Evolutionary conservation across 2,329 filamentous ascomycete species (phyloP), one percentile per base, ranked within the genome.

Genomic region (Pyricularia sp.): DNA sequence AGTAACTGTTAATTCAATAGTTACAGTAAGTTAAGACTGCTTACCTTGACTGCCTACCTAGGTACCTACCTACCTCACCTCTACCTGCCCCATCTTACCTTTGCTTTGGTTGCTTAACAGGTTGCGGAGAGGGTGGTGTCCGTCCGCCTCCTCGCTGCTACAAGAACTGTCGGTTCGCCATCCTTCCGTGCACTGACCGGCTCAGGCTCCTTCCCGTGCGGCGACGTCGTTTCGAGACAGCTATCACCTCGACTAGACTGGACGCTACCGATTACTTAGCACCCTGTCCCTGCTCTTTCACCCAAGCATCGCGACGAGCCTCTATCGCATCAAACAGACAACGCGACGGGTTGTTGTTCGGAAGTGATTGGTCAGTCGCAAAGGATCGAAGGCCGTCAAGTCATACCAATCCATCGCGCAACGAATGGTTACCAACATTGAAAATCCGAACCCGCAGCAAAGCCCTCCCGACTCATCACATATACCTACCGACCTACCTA

Each of bases 161-260:
- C 42, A 50, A 50, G 42, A n/a, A 50, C 42, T n/a, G 42, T 65
- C 64, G 64, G 64, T 65, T 33, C 64, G 64, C 64, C 64, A 33
- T 36, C 64, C 30, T 65, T 65, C 64, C 64, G 30, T 65, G 64
- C 64, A 65, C 64, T 28, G 25, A 65, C 28, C 12, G 59, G 23
- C 59, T 64, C 42, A 20, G 42, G 14, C 42, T 50, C 42, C 42
- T 20, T 50, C 42, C 42, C 20, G 42, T 50, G 42, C 20, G 42
- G 42, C 42, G 42, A 50, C 42, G 42, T 50, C 42, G 42, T 50
- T 50, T 50, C 42, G 42, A 50, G 42, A 50, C 42, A 50, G 42
- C 42, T n/a, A 50, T 50, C 42, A 50, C 42, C 17, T 50, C 42
- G 42, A 50, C 42, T 50, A 50, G 42, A 50, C 42, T 50, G 20